Conservation (phyloP, 306 rosid species). For the Pterocarpus santalinus region DNA sequence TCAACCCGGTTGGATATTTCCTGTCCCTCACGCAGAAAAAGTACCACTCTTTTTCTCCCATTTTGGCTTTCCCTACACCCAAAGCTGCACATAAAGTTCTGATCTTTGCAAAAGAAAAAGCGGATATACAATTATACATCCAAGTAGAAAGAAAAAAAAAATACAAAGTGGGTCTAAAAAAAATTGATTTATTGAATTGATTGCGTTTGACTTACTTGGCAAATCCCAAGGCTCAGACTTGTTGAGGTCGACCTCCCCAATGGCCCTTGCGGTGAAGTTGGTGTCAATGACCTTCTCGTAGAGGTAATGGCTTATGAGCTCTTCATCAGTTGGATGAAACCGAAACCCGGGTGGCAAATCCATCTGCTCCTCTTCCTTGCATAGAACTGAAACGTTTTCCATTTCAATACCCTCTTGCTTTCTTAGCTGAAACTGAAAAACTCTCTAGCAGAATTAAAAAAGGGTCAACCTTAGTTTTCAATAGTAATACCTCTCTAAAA, state of each 20-base stretch:
- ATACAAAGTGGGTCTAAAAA: not conserved
- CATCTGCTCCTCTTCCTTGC: constrained; percentile 63
- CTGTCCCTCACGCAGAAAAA: constrained; percentile 94
- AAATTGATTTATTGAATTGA: not conserved
- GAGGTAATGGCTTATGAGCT: constrained; percentile 87
- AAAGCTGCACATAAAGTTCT: not conserved
- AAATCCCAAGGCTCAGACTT: constrained; percentile 98
- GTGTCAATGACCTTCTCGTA: constrained; percentile 69
- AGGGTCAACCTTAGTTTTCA: constrained; percentile 13
- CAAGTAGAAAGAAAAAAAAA: not conserved
- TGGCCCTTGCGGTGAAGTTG: constrained; percentile 72
- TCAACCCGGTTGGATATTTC: constrained; percentile 94
- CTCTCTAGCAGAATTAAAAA: not conserved
- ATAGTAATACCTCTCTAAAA: not conserved
- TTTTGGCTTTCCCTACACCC: constrained; percentile 83
- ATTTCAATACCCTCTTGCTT: constrained; percentile 33
- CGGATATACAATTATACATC: too few species aligned
- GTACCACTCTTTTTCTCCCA: constrained; percentile 98
- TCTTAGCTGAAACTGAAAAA: not conserved
- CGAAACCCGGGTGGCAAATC: constrained; percentile 93
- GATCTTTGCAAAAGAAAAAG: too few species aligned
- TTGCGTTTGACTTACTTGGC: constrained; percentile 66
- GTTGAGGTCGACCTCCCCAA: constrained; percentile 96
- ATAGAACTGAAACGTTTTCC: constrained; percentile 57
- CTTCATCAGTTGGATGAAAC: constrained; percentile 97